These are phyloP conservation scores for Citrullus mucosospermus DNA, from an alignment of 306 rosid genomes.

Conservation along the genomic window DNA sequence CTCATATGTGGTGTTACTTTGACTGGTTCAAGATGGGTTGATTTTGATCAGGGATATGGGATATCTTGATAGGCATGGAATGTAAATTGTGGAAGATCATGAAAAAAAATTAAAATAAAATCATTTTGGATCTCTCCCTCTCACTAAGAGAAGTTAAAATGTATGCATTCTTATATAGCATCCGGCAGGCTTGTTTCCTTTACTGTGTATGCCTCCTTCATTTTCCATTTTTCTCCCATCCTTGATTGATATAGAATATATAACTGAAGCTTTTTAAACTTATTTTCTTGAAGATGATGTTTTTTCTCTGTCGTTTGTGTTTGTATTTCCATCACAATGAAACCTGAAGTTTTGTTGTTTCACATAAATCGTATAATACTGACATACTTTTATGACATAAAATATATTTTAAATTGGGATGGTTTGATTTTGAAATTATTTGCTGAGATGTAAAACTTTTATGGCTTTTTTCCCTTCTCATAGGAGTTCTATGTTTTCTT, in stretches of 20 bases:
- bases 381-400: neutral
- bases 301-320: neutral
- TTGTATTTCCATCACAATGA: neutral
- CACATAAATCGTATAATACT: neutral
- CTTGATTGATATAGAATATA: neutral
- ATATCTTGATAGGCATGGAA: neutral
- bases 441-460: neutral
- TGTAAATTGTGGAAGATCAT: neutral
- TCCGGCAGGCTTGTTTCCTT: neutral
- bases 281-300: neutral
- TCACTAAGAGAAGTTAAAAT: neutral
- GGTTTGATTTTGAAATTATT: neutral
- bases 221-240: neutral
- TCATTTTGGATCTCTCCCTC: neutral
- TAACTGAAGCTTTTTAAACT: neutral
- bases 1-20: neutral
- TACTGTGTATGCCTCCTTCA: neutral
- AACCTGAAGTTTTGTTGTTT: neutral
- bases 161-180: neutral
- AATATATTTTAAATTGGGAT: neutral
- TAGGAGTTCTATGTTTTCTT: neutral
- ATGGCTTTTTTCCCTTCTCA: neutral
- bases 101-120: neutral
- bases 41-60: neutral
- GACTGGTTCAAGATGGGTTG: neutral